phyloP scores from a whole-genome alignment of 1,139 yeast species.

The Williopsis jadinii region DNA sequence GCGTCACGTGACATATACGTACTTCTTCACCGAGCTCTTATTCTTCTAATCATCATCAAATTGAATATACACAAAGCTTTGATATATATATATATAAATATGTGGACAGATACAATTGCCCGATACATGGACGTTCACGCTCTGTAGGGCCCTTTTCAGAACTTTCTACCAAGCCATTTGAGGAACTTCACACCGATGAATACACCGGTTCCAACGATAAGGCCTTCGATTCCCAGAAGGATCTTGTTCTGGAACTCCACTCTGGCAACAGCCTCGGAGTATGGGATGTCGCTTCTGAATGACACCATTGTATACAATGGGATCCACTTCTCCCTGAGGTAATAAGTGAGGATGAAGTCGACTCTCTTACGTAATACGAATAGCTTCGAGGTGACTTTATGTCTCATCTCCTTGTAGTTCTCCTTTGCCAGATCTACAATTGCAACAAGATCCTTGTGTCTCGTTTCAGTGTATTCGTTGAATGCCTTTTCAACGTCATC shows the following conservation, averaged over 20 bases:
- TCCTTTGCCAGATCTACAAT: slow-evolving; percentile 74
- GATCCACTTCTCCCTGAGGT: slow-evolving; percentile 59
- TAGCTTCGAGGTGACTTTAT: slow-evolving; percentile 60
- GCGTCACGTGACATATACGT: too few species aligned
- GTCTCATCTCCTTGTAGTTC: slow-evolving; percentile 85
- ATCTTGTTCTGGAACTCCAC: slow-evolving; percentile 44
- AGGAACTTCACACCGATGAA: too few species aligned
- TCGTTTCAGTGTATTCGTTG: slow-evolving; percentile 42
- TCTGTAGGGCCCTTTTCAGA: too few species aligned
- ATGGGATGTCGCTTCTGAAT: slow-evolving; percentile 76
- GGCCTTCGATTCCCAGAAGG: slow-evolving; percentile 17
- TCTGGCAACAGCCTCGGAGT: slow-evolving; percentile 59
- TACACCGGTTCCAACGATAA: slow-evolving; percentile 7
- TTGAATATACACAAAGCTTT: too few species aligned
- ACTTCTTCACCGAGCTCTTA: too few species aligned
- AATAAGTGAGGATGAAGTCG: slow-evolving; percentile 57
- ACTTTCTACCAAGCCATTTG: too few species aligned
- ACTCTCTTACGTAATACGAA: slow-evolving; percentile 62
- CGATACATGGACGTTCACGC: too few species aligned
- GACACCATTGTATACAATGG: slow-evolving; percentile 92
- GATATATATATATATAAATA: too few species aligned
- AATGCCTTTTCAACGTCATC: slow-evolving; percentile 44
- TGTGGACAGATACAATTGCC: too few species aligned
- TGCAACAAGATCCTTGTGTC: slow-evolving; percentile 65
- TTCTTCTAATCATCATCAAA: too few species aligned